These are phyloP conservation scores for Cadophora sp. DNA, from an alignment of 2,329 filamentous ascomycete genomes.

Conservation along the genomic window DNA sequence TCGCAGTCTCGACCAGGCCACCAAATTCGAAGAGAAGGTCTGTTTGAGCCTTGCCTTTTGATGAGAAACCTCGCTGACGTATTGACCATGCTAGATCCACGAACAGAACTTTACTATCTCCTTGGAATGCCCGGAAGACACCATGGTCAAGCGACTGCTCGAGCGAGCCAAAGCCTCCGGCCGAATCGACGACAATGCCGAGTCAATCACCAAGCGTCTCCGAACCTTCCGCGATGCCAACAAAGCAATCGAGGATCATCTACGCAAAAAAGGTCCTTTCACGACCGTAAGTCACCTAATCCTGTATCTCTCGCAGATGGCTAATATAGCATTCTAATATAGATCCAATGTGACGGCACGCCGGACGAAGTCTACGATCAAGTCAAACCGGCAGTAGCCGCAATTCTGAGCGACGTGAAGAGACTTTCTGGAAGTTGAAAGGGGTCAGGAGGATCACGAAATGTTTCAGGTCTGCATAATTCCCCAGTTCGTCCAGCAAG, in stretches of 20 bases:
- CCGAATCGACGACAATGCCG: not conserved
- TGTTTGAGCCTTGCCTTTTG: too few species aligned
- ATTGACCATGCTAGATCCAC: too few species aligned
- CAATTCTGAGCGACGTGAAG: slow-evolving; percentile 1
- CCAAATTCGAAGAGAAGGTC: too few species aligned
- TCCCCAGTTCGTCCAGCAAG: too few species aligned
- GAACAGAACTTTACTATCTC: too few species aligned
- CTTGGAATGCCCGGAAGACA: too few species aligned
- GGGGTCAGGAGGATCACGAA: not conserved
- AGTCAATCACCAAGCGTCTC: slow-evolving; percentile 1
- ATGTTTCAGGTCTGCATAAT: too few species aligned
- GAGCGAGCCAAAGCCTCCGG: not conserved
- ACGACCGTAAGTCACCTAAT: not conserved
- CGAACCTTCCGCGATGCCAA: not conserved
- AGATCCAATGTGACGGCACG: not conserved
- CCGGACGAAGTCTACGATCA: not conserved
- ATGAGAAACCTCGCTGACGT: too few species aligned
- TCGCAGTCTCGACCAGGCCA: too few species aligned
- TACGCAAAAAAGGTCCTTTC: not conserved
- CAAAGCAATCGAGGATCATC: not conserved
- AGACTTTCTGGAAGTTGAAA: not conserved
- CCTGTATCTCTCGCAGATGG: not conserved
- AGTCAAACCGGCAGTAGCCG: not conserved
- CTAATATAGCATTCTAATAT: not conserved
- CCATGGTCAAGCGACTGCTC: not conserved